Percentiles rank a stretch among this genome's conserved stretches.
phyloP scores from a whole-genome alignment of 2,329 filamentous ascomycete genomes.

The Beauveria rudraprayagi region DNA sequence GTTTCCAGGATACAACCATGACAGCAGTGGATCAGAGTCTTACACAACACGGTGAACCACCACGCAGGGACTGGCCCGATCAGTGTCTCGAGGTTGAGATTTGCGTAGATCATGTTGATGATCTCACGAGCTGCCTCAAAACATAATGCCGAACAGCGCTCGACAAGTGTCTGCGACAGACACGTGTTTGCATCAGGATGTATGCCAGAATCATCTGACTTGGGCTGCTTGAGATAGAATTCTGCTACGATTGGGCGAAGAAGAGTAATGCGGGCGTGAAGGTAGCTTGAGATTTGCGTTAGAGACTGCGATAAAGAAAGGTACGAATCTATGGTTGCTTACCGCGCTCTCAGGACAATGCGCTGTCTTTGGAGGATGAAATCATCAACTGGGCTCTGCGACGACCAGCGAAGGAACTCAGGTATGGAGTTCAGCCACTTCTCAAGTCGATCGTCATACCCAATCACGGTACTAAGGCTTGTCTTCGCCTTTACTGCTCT shows the following conservation, averaged over 20 bases:
- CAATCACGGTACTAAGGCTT: background rate
- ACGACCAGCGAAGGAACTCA: background rate
- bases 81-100: background rate
- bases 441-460: conserved; percentile 4
- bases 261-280: conserved; percentile 1
- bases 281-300: background rate
- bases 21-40: background rate
- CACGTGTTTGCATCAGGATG: background rate
- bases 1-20: background rate
- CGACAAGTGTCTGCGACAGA: background rate
- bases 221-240: background rate
- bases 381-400: background rate
- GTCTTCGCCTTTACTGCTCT: background rate
- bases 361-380: conserved; percentile 4
- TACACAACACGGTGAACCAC: conserved; percentile 10
- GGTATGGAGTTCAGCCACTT: conserved; percentile 8
- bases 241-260: conserved; percentile 4
- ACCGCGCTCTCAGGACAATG: conserved; percentile 6
- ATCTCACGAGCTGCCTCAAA: conserved; percentile 4
- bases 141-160: background rate
- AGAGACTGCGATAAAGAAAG: background rate
- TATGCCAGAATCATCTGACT: background rate
- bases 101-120: background rate
- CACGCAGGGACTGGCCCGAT: conserved; percentile 6
- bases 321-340: background rate